Conservation (phyloP, 345 rosid genomes). For the Hirschfeldia incana region DNA sequence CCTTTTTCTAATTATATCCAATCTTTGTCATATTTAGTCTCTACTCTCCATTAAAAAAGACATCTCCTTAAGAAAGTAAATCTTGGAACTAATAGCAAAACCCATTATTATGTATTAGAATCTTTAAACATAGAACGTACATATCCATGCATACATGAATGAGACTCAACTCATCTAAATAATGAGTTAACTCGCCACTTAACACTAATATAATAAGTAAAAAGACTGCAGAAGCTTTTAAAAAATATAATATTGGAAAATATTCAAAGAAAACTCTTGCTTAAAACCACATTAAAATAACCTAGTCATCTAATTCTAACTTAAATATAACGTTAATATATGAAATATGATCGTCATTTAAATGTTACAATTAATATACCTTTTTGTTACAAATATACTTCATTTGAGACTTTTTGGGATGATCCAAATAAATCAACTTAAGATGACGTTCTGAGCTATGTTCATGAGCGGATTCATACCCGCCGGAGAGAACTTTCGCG, state of each 20-base stretch:
- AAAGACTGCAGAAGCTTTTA: background rate
- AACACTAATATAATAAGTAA: too few species aligned
- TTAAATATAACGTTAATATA: background rate
- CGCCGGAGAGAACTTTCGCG: slow-evolving; percentile 58
- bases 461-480: slow-evolving; percentile 43
- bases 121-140: background rate
- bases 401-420: background rate
- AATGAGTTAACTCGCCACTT: too few species aligned
- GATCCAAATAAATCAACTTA: slow-evolving; percentile 24
- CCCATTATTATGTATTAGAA: background rate
- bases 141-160: background rate
- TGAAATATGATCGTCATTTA: background rate
- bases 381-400: background rate
- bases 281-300: background rate
- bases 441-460: slow-evolving; percentile 48
- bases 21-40: slow-evolving; percentile 14
- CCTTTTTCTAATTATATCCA: slow-evolving; percentile 27
- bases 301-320: background rate
- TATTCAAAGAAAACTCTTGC: background rate
- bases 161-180: background rate
- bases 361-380: background rate
- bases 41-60: background rate
- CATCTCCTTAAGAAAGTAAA: background rate
- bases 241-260: too few species aligned
- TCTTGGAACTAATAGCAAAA: background rate